Base-by-base conservation (phyloP, 148 eudicot species). In the Chenopodium album region DNA sequence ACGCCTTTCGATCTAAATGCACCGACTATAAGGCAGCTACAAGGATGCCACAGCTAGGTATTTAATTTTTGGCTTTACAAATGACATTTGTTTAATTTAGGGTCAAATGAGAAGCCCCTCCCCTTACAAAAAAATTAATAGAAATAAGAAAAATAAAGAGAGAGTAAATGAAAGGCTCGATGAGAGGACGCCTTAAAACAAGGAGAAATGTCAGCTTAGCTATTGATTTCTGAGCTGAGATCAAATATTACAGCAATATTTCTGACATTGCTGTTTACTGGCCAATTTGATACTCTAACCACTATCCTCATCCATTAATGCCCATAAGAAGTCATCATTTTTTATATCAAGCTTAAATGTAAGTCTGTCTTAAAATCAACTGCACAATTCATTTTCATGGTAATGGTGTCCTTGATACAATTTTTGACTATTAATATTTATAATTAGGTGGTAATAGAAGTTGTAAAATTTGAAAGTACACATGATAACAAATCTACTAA, bases 1-100 rank as follows among this genome's bases (percentile, higher is more conserved):
- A 89, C 60, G 92, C 91, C 82, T 88, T 92, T 79, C 86, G 88
- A 66, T 86, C 88, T 12, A 95, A 90, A 81, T 92, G 92, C 89
- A 67, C 77, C 75, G 95, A 90, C 75, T 75, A 78, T 52, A 88
- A 85, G 86, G 82, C 90, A 63, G 73, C 81, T 41, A 66, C 87
- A 22, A 88, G 82, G 78, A 29, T 78, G 75, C 87, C 82, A 73
- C 94, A 82, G 85, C 92, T 80, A 88, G 93, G 96, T 93, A 87
- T 64, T n/a, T 77, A 22, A 65, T 2, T 2, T 54, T 12, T 54
- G 20, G 20, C 56, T 72, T 75, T 22, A 4, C 41, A 5, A 77
- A 62, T 37, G 41, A 20, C 13, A n/a, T 32, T 32, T 71, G 17
- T 66, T 47, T 41, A 72, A 54, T 34, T 34, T 34, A 34, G 37